Evolutionary conservation across 116 monocot genomes (phyloP), one percentile per base, ranked within the genome.

Genomic region (Iris pallida): DNA sequence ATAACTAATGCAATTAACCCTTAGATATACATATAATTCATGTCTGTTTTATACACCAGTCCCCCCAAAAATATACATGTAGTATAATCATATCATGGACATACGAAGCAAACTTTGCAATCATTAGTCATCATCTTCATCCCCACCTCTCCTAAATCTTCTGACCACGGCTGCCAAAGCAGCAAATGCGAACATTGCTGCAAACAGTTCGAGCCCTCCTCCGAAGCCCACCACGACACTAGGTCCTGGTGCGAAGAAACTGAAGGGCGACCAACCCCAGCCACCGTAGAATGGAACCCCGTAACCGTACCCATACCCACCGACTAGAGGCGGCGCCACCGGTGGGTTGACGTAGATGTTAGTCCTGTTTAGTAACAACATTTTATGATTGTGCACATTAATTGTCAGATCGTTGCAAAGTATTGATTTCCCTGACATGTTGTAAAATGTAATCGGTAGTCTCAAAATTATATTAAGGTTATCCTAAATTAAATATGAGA

Each of bases 301-400:
- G 48, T 89, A 92, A 4, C 98, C 98, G 20, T 98, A 93, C 6
- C 98, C 98, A 41, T 98, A 93, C 6, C 98, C 93, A 7, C 98
- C 98, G 4, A 82, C 43, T 4, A 98, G 80, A 15, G 93, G 98
- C 7, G 98, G 98, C 0, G 98, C 93, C 14, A 90, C 80, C 7
- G 78, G 90, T 3, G 98, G 98, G 64, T 88, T 93, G 65, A 98
- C 70, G 70, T 75, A 98, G 59, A 98, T 73, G 46, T 98, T 98
- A 12, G 93, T 87, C 88, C 93, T 98, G 85, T 47, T 17, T 46
- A 73, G 18, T n/a, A 58, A 66, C 3, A 30, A 30, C 30, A 30
- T 30, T 30, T 30, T 3, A 30, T 30, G 3, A 30, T 0, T 0
- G 30, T 30, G 30, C 30, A 30, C n/a, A n/a, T n/a, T n/a, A 30